phyloP scores from a whole-genome alignment of 495 filamentous ascomycete species.

The Talaromyces adpressus region DNA sequence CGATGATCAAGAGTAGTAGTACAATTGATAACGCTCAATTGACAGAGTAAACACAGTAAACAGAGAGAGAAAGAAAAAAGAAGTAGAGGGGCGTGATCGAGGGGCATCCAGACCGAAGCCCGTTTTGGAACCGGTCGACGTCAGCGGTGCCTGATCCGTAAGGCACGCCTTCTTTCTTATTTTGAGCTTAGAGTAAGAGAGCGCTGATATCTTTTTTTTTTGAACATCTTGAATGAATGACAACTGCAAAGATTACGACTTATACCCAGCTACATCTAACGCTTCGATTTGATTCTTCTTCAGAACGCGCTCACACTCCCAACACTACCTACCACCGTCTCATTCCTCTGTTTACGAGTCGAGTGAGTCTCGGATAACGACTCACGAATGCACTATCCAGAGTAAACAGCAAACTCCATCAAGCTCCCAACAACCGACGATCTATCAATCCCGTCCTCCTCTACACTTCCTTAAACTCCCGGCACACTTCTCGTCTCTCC shows the following conservation, averaged over 20 bases:
- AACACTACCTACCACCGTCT: not conserved
- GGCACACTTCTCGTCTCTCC: not conserved
- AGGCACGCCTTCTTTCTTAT: not conserved
- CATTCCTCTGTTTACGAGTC: not conserved
- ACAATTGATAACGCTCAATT: conserved; percentile 10
- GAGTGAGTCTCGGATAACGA: not conserved
- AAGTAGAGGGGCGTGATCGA: conserved; percentile 10
- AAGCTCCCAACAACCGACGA: not conserved
- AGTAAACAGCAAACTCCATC: not conserved
- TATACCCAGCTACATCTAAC: not conserved
- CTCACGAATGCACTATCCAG: not conserved
- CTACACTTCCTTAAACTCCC: not conserved
- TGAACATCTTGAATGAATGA: not conserved
- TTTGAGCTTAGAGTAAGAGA: too few species aligned
- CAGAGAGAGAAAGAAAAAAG: conserved; percentile 17
- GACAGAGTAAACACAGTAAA: conserved; percentile 9
- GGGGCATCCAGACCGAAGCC: conserved; percentile 10
- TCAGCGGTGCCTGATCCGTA: not conserved
- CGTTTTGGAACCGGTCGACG: conserved; percentile 9
- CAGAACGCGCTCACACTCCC: not conserved
- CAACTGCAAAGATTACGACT: not conserved
- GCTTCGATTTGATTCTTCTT: not conserved
- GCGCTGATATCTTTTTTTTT: not conserved
- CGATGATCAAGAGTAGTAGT: conserved; percentile 12
- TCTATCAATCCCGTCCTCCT: not conserved